Evolutionary conservation across 2,329 filamentous ascomycete genomes (phyloP).

Genomic region (Parasarocladium wereldwijsianum): DNA sequence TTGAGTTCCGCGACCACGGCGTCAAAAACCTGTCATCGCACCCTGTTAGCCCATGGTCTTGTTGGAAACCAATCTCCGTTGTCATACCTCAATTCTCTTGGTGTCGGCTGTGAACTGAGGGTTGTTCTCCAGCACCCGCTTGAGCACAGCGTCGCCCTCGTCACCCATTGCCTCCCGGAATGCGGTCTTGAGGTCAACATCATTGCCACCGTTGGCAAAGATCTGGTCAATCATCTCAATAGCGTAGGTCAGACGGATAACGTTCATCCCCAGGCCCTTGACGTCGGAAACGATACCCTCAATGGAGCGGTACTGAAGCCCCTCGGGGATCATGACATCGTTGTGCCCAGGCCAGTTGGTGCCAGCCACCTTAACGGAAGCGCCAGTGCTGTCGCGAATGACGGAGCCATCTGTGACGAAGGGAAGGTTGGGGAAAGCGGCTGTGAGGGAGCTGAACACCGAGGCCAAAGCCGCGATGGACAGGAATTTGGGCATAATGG

Average conservation of each 20-base stretch:
- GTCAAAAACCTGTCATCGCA: constrained; percentile 27
- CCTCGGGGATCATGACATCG: constrained; percentile 51
- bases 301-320: constrained; percentile 46
- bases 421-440: constrained; percentile 14
- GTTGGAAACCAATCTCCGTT: constrained; percentile 4
- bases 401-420: constrained; percentile 24
- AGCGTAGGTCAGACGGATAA: constrained; percentile 46
- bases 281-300: constrained; percentile 37
- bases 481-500: no score
- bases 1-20: constrained; percentile 43
- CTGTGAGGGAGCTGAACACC: no score
- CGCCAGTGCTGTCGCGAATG: constrained; percentile 26
- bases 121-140: constrained; percentile 39
- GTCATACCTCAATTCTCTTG: constrained; percentile 35
- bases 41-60: background rate
- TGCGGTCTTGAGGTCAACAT: constrained; percentile 28
- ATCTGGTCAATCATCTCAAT: constrained; percentile 51
- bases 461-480: no score
- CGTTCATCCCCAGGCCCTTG: constrained; percentile 46
- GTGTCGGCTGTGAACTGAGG: constrained; percentile 38
- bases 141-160: constrained; percentile 31
- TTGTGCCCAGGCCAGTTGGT: constrained; percentile 48
- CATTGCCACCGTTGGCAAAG: constrained; percentile 29
- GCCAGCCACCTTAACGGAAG: constrained; percentile 34
- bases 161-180: constrained; percentile 31